A percentile compares a stretch with the other conserved stretches of the same genome.
These are phyloP conservation scores for Xylaria castorea DNA, from an alignment of 495 filamentous ascomycete genomes.

Conservation along the genomic window DNA sequence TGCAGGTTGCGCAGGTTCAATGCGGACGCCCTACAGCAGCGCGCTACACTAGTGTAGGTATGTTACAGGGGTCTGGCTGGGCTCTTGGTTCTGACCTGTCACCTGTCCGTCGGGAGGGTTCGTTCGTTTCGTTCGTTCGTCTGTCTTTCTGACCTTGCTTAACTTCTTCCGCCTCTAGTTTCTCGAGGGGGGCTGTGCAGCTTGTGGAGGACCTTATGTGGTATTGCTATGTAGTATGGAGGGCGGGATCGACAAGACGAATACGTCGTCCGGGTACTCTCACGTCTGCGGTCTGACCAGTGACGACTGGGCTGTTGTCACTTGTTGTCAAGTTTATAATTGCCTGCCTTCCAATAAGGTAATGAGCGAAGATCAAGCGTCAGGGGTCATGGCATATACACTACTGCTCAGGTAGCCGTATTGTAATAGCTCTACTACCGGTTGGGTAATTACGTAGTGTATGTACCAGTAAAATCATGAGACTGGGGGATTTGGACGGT, in stretches of 20 bases:
- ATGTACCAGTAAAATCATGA: too few species aligned
- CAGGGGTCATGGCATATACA: neutral
- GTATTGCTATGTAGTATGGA: constrained; percentile 3
- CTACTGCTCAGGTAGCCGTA: neutral
- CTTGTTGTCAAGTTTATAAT: neutral
- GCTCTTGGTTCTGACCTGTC: constrained; percentile 16
- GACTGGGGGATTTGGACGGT: neutral
- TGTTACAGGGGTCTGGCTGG: constrained; percentile 13
- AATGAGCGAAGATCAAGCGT: neutral
- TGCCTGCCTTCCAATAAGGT: constrained; percentile 14
- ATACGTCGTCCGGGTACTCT: constrained; percentile 3
- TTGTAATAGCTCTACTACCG: neutral
- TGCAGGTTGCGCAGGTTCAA: constrained; percentile 3
- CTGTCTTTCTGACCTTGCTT: neutral
- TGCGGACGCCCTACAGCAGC: constrained; percentile 15
- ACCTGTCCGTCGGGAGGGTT: neutral
- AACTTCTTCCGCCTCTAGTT: neutral
- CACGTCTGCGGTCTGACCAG: constrained; percentile 11
- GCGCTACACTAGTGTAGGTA: neutral
- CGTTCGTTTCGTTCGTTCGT: constrained; percentile 1
- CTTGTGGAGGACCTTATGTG: constrained; percentile 31
- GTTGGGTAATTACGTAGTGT: neutral
- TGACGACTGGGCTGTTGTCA: constrained; percentile 3
- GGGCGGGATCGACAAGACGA: constrained; percentile 22
- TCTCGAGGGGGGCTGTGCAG: constrained; percentile 38